Conservation (phyloP, 2,329 filamentous ascomycete genomes). For the Cephalotrichum gorgonifer region DNA sequence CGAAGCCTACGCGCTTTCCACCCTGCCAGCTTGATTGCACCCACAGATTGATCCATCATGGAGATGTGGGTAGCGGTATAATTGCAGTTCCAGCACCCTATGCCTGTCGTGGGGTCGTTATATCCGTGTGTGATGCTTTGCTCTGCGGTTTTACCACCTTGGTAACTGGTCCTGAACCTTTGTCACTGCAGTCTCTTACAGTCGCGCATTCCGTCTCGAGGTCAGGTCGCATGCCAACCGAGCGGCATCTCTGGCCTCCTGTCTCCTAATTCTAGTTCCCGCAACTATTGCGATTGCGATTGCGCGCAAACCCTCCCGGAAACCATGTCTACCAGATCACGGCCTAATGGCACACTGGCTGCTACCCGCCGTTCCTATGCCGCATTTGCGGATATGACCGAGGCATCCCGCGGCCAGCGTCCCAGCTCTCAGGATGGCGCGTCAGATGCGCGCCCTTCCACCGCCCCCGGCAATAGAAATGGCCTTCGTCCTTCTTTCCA, state of each 20-base stretch:
- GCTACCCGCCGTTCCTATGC: background rate
- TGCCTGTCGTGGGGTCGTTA: background rate
- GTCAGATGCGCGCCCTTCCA: slow-evolving; percentile 26
- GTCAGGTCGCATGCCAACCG: background rate
- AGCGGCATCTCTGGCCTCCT: background rate
- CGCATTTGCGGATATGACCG: background rate
- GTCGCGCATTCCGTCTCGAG: background rate
- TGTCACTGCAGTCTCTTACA: too few relatives aligned
- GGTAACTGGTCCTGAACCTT: too few relatives aligned
- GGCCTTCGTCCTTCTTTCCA: slow-evolving; percentile 16
- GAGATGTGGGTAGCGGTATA: background rate
- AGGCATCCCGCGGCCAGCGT: slow-evolving; percentile 6
- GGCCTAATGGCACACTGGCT: background rate
- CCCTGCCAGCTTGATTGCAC: background rate
- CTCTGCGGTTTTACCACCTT: background rate
- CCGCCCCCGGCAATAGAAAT: slow-evolving; percentile 32
- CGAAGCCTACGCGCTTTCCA: background rate
- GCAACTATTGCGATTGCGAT: too few relatives aligned
- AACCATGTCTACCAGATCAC: slow-evolving; percentile 1
- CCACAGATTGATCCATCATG: background rate
- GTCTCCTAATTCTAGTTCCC: background rate
- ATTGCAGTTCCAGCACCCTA: background rate
- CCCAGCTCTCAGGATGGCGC: slow-evolving; percentile 15
- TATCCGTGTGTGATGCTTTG: background rate
- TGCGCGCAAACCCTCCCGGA: background rate